Evolutionary conservation across 306 rosid genomes (phyloP), one percentile per base, ranked within the genome.

Genomic region (Sindora glabra): DNA sequence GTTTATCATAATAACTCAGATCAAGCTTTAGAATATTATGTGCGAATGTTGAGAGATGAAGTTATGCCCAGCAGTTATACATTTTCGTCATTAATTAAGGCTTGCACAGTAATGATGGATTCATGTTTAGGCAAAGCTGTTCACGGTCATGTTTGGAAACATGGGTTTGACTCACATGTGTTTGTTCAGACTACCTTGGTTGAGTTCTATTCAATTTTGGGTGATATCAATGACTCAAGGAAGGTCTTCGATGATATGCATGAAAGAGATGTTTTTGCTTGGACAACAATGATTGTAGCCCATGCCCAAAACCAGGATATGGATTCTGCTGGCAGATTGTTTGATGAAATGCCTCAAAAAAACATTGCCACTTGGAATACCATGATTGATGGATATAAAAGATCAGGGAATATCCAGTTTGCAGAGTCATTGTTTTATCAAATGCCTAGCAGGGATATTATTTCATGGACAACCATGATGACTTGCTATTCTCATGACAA

Each of bases 401-500:
- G 82, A 69, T 9, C 60, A 9, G 83, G 84, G 33, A 59, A 81
- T 38, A 37, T 81, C 46, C 73, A 82, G 61, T 76, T 54, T 57
- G 87, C 72, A 1, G 78, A 81, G 69, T 5, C 55, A 45, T 56
- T 90, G 75, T 87, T 90, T 53, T 50, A 51, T 38, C 64, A 50
- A 64, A 87, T 87, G 83, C 86, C 86, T 10, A 3, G 38, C 0
- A 82, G 74, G 79, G 87, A 87, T 64, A 47, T 83, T 47, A 84
- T 90, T 52, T 82, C 97, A 0, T 90, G 97, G 95, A 90, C 88
- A 8, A 72, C 71, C 53, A 71, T 86, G 89, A 84, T 80, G 65
- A 54, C 29, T 45, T 86, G 92, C 65, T 87, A 84, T 75, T 76
- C 77, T 21, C 74, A 72, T 56, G 77, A 69, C 65, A 69, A 70